Evolutionary conservation across 345 rosid species (phyloP).

Genomic region (Conringia planisiliqua): DNA sequence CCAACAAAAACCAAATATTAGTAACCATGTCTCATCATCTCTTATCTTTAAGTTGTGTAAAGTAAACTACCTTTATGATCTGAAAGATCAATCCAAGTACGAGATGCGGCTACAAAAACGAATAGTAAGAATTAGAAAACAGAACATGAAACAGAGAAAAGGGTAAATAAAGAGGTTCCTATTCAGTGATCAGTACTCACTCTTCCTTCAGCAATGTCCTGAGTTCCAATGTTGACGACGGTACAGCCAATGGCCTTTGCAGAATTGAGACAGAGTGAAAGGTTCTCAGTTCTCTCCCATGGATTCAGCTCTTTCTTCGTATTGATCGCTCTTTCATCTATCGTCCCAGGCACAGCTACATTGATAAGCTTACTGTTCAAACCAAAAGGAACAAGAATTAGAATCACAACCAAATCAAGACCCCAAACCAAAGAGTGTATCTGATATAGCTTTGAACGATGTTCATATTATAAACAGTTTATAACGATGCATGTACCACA

Average conservation of each 20-base stretch:
- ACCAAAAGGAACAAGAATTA: neutral
- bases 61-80: conserved; percentile 71
- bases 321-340: conserved; percentile 87
- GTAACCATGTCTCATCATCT: neutral
- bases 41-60: neutral
- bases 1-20: neutral
- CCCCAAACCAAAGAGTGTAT: too few species aligned
- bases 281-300: conserved; percentile 94
- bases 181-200: conserved; percentile 43
- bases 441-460: too few species aligned
- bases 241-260: conserved; percentile 98
- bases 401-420: neutral
- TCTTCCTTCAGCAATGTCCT: conserved; percentile 79
- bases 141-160: neutral
- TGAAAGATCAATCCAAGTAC: conserved; percentile 94
- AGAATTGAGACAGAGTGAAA: conserved; percentile 87
- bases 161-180: too few species aligned
- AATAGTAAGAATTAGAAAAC: neutral
- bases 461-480: neutral
- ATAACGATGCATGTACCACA: conserved; percentile 45
- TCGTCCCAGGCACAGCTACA: conserved; percentile 81
- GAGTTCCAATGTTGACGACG: conserved; percentile 81
- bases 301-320: conserved; percentile 63
- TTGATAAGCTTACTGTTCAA: conserved; percentile 77
- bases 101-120: conserved; percentile 67